Percentiles rank a stretch among this genome's conserved stretches.
These are phyloP conservation scores for Gracilaria caudata DNA, from an alignment of 23 red algal genomes.

Conservation along the genomic window DNA sequence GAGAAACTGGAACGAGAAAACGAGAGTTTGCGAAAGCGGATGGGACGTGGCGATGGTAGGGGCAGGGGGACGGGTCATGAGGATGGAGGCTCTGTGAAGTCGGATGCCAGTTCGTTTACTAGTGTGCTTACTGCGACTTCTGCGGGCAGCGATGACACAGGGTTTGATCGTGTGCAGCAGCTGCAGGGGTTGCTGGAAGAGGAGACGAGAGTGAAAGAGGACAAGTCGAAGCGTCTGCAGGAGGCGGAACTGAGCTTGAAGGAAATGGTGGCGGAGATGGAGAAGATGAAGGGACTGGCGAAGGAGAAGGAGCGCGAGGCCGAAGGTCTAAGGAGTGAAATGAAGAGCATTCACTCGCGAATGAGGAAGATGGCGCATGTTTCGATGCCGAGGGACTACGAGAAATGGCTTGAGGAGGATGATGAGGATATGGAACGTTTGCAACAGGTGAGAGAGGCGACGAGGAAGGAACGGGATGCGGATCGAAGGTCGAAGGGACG, in stretches of 20 bases:
- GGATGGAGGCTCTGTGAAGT: neutral
- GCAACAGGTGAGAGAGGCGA: constrained; percentile 24
- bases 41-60: neutral
- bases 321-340: constrained; percentile 26
- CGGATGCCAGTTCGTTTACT: neutral
- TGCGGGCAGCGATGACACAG: neutral
- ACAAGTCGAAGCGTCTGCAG: constrained; percentile 20
- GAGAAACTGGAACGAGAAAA: constrained; percentile 25
- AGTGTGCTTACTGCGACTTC: neutral
- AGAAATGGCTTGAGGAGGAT: constrained; percentile 31
- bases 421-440: constrained; percentile 41
- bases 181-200: constrained; percentile 3
- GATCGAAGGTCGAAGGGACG: constrained; percentile 34
- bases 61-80: neutral
- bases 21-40: constrained; percentile 3
- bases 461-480: constrained; percentile 6
- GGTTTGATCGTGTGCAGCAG: constrained; percentile 1
- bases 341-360: constrained; percentile 44
- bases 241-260: neutral
- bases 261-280: constrained; percentile 23
- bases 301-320: constrained; percentile 37
- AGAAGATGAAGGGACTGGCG: constrained; percentile 7
- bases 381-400: constrained; percentile 50
- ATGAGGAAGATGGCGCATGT: constrained; percentile 50
- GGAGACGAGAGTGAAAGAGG: constrained; percentile 15